Evolutionary conservation across 169 alveolate species (phyloP).

Genomic region (Plasmodium blacklocki): DNA sequence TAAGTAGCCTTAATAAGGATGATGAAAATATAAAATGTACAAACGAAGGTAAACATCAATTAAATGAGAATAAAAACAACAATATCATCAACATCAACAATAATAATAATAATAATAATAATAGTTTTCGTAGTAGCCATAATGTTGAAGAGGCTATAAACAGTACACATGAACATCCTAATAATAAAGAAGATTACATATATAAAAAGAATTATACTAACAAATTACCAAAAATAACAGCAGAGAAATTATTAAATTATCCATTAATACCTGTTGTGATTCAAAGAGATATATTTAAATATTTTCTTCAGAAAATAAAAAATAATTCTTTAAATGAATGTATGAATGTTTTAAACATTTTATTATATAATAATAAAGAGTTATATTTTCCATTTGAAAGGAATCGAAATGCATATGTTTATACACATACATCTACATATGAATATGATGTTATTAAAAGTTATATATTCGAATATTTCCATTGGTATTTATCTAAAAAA

Average conservation of each 20-base stretch:
- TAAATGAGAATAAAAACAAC: not conserved
- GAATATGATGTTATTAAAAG: constrained; percentile 59
- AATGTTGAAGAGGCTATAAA: not conserved
- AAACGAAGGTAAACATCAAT: not conserved
- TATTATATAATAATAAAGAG: constrained; percentile 9
- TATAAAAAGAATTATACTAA: not conserved
- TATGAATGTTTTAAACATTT: constrained; percentile 22
- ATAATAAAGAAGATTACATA: not conserved
- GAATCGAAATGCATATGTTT: constrained; percentile 12
- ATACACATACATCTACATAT: constrained; percentile 32
- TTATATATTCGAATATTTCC: constrained; percentile 52
- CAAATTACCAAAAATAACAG: constrained; percentile 27
- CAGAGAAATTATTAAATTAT: constrained; percentile 29
- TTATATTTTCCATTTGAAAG: constrained; percentile 5
- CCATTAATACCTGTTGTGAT: constrained; percentile 71
- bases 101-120: not conserved
- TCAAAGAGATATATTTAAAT: constrained; percentile 69
- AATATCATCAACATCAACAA: not conserved
- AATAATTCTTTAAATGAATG: constrained; percentile 37
- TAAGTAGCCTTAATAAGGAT: not conserved
- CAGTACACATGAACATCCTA: not conserved
- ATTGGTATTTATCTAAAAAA: constrained; percentile 25
- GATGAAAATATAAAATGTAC: not conserved
- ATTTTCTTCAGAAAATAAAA: constrained; percentile 49
- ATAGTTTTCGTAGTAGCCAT: not conserved